Evolutionary conservation across 805 yeast species (phyloP).

Genomic region (Ogataea paraovalis): DNA sequence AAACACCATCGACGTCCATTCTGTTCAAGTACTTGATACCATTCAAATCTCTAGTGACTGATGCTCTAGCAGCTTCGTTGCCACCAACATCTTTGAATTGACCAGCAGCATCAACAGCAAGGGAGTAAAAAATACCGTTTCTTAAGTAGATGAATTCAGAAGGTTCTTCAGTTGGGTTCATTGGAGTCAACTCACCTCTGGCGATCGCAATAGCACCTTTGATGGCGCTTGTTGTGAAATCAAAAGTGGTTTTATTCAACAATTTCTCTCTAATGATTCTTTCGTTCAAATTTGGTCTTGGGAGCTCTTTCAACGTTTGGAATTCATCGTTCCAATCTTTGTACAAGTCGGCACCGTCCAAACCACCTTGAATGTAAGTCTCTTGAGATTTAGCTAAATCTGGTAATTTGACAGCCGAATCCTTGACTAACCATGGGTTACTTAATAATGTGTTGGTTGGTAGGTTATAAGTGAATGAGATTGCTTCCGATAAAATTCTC

Average conservation of each 20-base stretch:
- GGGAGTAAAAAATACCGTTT: slow-evolving; percentile 84
- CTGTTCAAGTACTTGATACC: slow-evolving; percentile 67
- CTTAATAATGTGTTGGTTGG: slow-evolving; percentile 61
- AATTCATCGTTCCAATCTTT: slow-evolving; percentile 91
- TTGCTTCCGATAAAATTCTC: slow-evolving; percentile 36
- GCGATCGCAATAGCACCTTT: slow-evolving; percentile 76
- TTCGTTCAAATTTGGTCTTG: slow-evolving; percentile 50
- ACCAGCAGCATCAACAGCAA: slow-evolving; percentile 67
- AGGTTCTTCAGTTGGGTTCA: slow-evolving; percentile 72
- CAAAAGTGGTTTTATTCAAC: slow-evolving; percentile 64
- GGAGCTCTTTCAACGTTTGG: slow-evolving; percentile 75
- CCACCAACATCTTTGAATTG: slow-evolving; percentile 68
- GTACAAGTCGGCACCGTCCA: slow-evolving; percentile 51
- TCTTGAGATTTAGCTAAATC: slow-evolving; percentile 63
- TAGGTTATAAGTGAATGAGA: slow-evolving; percentile 53
- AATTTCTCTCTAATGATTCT: slow-evolving; percentile 73
- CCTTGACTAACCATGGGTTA: slow-evolving; percentile 73
- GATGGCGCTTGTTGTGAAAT: slow-evolving; percentile 71
- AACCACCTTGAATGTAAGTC: slow-evolving; percentile 48
- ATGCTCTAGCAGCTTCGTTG: slow-evolving; percentile 78
- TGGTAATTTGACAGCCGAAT: slow-evolving; percentile 30
- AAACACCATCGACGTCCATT: slow-evolving; percentile 58
- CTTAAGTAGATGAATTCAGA: slow-evolving; percentile 65
- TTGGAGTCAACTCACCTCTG: slow-evolving; percentile 67
- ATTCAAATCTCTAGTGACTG: slow-evolving; percentile 72